These are phyloP conservation scores for Citrus sinensis DNA, from an alignment of 345 rosid genomes.

Conservation along the genomic window DNA sequence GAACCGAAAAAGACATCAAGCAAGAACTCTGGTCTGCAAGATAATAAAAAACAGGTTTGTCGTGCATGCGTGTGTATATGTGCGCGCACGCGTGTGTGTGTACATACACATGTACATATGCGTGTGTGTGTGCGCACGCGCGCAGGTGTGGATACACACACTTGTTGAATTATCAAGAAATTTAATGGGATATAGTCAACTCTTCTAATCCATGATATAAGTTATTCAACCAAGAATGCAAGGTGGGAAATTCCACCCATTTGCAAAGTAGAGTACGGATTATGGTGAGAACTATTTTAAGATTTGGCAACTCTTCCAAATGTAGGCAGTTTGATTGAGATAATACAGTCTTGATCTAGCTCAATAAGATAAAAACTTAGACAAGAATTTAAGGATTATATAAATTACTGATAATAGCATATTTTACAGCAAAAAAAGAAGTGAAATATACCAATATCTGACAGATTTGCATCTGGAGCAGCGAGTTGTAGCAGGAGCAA, in stretches of 20 bases:
- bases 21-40: background rate
- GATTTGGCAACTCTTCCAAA: background rate
- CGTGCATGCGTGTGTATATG: too few relatives aligned
- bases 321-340: background rate
- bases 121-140: too few relatives aligned
- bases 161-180: background rate
- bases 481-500: conserved; percentile 68
- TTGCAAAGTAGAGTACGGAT: background rate
- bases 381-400: background rate
- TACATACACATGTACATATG: too few relatives aligned
- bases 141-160: too few relatives aligned
- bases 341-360: background rate
- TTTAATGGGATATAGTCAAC: background rate
- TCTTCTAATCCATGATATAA: background rate
- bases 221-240: background rate
- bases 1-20: background rate
- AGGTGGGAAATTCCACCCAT: background rate
- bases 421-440: conserved; percentile 1
- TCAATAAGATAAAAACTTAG: background rate
- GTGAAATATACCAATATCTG: conserved; percentile 66
- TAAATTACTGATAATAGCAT: background rate
- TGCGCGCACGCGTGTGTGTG: too few relatives aligned
- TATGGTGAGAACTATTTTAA: background rate
- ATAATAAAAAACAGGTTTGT: background rate
- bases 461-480: conserved; percentile 86